Evolutionary conservation across 495 filamentous ascomycete genomes (phyloP).

Genomic region (Penicillium egyptiacum): DNA sequence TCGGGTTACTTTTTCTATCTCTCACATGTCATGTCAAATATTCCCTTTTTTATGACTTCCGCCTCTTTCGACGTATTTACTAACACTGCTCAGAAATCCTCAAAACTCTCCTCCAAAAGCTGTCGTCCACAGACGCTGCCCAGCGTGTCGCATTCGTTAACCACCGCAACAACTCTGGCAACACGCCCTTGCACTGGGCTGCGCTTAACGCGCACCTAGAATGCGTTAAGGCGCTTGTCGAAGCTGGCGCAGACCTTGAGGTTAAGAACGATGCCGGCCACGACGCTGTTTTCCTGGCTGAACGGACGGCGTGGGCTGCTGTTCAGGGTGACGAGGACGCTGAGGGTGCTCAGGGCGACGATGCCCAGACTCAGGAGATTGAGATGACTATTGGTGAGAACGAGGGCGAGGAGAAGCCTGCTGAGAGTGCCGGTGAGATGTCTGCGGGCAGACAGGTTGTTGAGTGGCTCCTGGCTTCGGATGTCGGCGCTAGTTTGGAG

Average conservation of each 20-base stretch:
- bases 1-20: not conserved
- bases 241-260: constrained; percentile 70
- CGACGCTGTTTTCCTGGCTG: constrained; percentile 82
- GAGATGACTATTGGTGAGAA: constrained; percentile 33
- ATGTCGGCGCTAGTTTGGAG: constrained; percentile 41
- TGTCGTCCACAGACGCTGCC: constrained; percentile 30
- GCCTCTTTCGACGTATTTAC: not conserved
- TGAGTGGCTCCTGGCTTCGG: constrained; percentile 48
- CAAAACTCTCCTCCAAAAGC: constrained; percentile 44
- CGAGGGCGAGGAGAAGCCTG: constrained; percentile 15
- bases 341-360: constrained; percentile 18
- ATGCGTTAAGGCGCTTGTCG: constrained; percentile 71
- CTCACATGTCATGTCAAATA: not conserved
- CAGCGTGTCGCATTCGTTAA: constrained; percentile 54
- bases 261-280: constrained; percentile 79
- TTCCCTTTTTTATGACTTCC: not conserved
- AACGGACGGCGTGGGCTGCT: constrained; percentile 54
- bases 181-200: constrained; percentile 91
- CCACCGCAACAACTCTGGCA: constrained; percentile 71
- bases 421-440: constrained; percentile 30
- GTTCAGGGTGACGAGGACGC: constrained; percentile 24
- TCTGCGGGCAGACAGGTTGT: constrained; percentile 45
- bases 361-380: constrained; percentile 28
- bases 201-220: constrained; percentile 82
- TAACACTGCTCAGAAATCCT: constrained; percentile 44